phyloP scores from a whole-genome alignment of 148 eudicot genomes.

The Vaccinium darrowii region DNA sequence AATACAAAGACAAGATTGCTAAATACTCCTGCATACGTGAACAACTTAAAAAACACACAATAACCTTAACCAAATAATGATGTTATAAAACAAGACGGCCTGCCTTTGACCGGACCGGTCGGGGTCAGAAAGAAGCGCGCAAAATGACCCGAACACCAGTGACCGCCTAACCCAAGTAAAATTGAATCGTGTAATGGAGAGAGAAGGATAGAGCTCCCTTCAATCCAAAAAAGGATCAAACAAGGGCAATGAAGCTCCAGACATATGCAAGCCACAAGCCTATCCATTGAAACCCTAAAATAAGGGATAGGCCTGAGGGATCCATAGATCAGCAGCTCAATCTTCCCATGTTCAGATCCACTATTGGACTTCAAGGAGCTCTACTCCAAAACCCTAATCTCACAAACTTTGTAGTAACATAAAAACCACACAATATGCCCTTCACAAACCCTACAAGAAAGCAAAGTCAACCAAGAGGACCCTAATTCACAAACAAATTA shows the following conservation, averaged over 20 bases:
- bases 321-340: slow-evolving; percentile 44
- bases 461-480: background rate
- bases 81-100: no score
- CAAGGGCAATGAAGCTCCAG: slow-evolving; percentile 37
- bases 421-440: background rate
- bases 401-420: background rate
- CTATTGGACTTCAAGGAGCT: slow-evolving; percentile 53
- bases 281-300: background rate
- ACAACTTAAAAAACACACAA: no score
- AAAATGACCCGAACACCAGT: no score
- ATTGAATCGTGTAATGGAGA: background rate
- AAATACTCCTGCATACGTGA: background rate
- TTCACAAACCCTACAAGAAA: background rate
- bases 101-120: no score
- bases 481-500: background rate
- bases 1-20: background rate
- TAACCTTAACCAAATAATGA: no score
- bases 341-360: slow-evolving; percentile 32
- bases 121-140: no score
- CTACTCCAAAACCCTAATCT: slow-evolving; percentile 25
- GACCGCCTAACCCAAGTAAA: no score
- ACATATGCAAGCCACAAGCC: slow-evolving; percentile 44
- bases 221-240: slow-evolving; percentile 41
- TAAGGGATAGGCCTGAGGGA: slow-evolving; percentile 34
- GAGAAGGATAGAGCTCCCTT: slow-evolving; percentile 45